Percentiles rank a stretch among this genome's conserved stretches.
Conservation (phyloP, 164 flowering plant species). For the Piper betle region DNA sequence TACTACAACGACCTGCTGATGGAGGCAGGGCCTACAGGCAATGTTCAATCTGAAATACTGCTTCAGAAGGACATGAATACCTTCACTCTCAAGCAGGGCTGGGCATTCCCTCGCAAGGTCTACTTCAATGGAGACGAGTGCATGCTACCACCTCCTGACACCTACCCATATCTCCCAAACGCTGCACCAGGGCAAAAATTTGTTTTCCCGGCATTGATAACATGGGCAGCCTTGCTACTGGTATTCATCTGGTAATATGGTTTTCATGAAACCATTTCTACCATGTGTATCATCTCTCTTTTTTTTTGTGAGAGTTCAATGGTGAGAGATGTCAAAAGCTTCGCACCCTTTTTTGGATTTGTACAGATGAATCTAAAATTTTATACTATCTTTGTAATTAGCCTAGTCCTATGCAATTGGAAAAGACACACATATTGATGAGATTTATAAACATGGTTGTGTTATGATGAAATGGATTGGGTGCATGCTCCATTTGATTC, state of each 20-base stretch:
- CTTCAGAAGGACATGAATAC: conserved; percentile 49
- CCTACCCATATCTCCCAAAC: conserved; percentile 64
- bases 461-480: no score
- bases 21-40: conserved; percentile 70
- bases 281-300: background rate
- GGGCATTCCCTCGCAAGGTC: conserved; percentile 76
- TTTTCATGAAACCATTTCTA: background rate
- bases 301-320: background rate
- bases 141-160: conserved; percentile 65
- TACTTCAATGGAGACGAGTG: conserved; percentile 88
- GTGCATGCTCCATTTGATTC: no score
- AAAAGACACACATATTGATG: no score
- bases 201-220: conserved; percentile 8
- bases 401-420: background rate
- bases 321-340: background rate
- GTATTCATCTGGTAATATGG: conserved; percentile 13
- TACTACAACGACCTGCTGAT: conserved; percentile 68
- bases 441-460: background rate
- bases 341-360: background rate
- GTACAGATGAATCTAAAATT: background rate
- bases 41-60: conserved; percentile 72
- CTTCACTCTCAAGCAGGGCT: conserved; percentile 61
- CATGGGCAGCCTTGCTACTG: conserved; percentile 15
- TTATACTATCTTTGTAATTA: no score
- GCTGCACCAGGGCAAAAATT: conserved; percentile 20